Conservation (phyloP, 306 rosid species). For the Luffa aegyptiaca region DNA sequence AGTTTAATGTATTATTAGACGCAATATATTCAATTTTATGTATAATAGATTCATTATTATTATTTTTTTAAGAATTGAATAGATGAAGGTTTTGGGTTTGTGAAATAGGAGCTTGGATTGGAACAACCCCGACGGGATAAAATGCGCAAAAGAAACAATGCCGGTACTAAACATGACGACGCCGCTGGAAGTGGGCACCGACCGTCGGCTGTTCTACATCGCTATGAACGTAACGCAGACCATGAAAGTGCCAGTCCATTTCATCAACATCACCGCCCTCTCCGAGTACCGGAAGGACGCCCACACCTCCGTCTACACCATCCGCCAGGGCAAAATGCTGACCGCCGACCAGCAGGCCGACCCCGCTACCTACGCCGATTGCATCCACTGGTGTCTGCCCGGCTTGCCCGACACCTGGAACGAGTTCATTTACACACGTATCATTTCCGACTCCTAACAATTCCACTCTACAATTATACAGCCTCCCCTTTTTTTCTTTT, state of each 20-base stretch:
- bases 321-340: constrained; percentile 70
- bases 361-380: constrained; percentile 72
- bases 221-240: constrained; percentile 36
- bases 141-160: constrained; percentile 75
- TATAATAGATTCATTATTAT: too few relatives aligned
- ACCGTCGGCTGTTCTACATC: constrained; percentile 43
- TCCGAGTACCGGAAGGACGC: constrained; percentile 87
- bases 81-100: too few relatives aligned
- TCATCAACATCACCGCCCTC: constrained; percentile 60
- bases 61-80: too few relatives aligned
- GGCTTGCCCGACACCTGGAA: constrained; percentile 97
- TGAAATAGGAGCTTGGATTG: constrained; percentile 71
- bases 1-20: too few relatives aligned
- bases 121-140: constrained; percentile 78
- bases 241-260: constrained; percentile 48
- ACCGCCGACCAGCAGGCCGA: constrained; percentile 73
- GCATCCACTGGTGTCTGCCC: constrained; percentile 96
- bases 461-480: neutral
- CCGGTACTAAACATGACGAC: constrained; percentile 45
- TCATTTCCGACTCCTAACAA: constrained; percentile 56
- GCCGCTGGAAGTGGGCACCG: constrained; percentile 65
- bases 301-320: constrained; percentile 80
- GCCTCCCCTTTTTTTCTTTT: too few relatives aligned
- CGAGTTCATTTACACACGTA: constrained; percentile 64
- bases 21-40: too few relatives aligned